phyloP scores from a whole-genome alignment of 495 filamentous ascomycete genomes.

The Neohortaea acidophila region DNA sequence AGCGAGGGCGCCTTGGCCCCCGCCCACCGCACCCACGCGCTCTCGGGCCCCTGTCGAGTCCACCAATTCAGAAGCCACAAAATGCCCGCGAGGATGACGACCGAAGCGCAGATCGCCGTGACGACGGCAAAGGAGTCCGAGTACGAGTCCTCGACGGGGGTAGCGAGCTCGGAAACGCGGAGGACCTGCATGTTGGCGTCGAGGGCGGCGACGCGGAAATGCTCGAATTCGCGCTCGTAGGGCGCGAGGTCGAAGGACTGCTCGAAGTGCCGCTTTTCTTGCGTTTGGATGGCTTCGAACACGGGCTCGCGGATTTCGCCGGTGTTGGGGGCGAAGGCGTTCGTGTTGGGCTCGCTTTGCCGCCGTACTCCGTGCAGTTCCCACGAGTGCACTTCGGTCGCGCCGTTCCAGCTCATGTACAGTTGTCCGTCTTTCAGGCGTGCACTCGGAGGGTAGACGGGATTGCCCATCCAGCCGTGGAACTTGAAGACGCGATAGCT shows the following conservation, averaged over 20 bases:
- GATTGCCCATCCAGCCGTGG: conserved; percentile 5
- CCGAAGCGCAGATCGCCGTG: background rate
- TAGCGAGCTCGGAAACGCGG: conserved; percentile 1
- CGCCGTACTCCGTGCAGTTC: conserved; percentile 11
- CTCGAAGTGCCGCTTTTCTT: conserved; percentile 8
- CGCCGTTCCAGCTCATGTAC: conserved; percentile 19
- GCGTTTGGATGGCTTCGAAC: conserved; percentile 4
- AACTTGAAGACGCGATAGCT: conserved; percentile 16
- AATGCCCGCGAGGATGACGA: background rate
- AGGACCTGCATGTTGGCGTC: conserved; percentile 6
- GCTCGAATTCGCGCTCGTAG: background rate
- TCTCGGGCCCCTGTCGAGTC: background rate
- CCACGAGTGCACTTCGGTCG: conserved; percentile 15
- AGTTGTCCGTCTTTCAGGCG: conserved; percentile 2
- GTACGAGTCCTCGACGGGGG: background rate
- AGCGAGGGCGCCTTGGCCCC: background rate
- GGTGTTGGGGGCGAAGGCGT: background rate
- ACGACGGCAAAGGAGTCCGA: background rate
- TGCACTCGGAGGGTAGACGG: conserved; percentile 8
- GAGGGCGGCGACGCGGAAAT: conserved; percentile 11
- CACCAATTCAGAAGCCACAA: background rate
- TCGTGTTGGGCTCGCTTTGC: too few species aligned
- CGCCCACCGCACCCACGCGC: background rate
- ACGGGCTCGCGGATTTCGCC: background rate
- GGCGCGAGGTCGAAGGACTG: conserved; percentile 4